Conservation (phyloP, 139 green algal species). For the Chlorella sp. region DNA sequence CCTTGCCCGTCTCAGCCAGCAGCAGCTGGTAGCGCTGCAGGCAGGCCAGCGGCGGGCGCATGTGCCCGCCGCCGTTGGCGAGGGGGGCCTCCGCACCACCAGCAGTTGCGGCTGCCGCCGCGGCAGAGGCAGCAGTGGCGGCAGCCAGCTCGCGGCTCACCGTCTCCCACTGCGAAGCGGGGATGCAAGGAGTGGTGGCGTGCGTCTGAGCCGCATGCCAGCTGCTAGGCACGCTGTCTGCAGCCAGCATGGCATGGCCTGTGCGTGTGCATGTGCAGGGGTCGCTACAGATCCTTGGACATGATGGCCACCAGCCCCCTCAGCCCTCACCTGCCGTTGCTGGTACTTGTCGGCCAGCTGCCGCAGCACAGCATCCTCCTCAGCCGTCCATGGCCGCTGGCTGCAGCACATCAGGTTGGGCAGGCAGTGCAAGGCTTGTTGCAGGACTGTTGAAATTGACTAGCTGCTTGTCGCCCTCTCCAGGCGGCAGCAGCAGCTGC, state of each 20-base stretch:
- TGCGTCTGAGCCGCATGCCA: too few species aligned
- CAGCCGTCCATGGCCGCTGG: conserved; percentile 11
- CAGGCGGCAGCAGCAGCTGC: too few species aligned
- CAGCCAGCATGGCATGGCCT: too few species aligned
- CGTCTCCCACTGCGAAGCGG: conserved; percentile 19
- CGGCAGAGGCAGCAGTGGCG: neutral
- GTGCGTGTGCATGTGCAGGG: too few species aligned
- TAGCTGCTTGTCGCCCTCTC: too few species aligned
- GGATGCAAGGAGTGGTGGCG: neutral
- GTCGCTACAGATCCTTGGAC: too few species aligned
- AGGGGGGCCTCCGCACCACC: neutral
- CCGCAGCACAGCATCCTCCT: conserved; percentile 36
- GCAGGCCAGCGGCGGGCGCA: conserved; percentile 31
- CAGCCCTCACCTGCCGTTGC: neutral
- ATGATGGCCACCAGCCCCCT: too few species aligned
- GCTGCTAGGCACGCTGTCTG: too few species aligned
- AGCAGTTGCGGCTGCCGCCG: neutral
- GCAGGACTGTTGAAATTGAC: too few species aligned
- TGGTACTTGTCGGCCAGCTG: conserved; percentile 7
- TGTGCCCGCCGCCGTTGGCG: neutral
- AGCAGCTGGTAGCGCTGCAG: conserved; percentile 39
- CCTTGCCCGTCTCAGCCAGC: neutral
- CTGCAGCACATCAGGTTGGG: neutral
- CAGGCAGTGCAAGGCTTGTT: neutral
- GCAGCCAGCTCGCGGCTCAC: conserved; percentile 17